These are phyloP conservation scores for Grosmannia huntii DNA, from an alignment of 2,329 filamentous ascomycete species.

Conservation along the genomic window DNA sequence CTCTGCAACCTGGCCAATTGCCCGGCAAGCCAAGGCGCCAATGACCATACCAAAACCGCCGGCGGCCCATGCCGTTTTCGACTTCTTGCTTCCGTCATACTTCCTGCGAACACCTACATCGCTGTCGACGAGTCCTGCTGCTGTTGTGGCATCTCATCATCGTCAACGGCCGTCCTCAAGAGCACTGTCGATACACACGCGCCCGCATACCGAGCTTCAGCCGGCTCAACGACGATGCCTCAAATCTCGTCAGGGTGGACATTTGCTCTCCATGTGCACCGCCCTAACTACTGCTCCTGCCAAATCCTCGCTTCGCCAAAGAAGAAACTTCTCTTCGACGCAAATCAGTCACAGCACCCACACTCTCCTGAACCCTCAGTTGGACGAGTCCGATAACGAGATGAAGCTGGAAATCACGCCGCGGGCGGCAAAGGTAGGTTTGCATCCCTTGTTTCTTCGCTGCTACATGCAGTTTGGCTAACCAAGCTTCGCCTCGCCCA, in stretches of 20 bases:
- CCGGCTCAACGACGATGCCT: not conserved
- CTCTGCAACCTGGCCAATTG: not conserved
- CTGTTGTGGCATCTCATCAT: not conserved
- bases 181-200: not conserved
- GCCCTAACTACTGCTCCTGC: not conserved
- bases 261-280: not conserved
- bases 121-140: not conserved
- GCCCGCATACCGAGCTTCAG: not conserved
- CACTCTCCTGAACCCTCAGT: constrained; percentile 56
- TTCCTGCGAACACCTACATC: not conserved
- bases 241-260: not conserved
- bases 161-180: not conserved
- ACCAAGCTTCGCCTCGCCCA: constrained; percentile 14
- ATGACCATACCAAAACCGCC: not conserved
- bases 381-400: constrained; percentile 71
- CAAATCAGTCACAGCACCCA: constrained; percentile 27
- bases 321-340: constrained; percentile 24
- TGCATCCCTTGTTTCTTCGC: not conserved
- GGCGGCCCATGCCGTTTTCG: not conserved
- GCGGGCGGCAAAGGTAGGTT: constrained; percentile 60
- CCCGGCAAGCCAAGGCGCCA: not conserved
- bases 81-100: not conserved
- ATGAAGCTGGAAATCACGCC: constrained; percentile 76
- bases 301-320: not conserved
- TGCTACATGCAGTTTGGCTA: not conserved